Base-by-base conservation (phyloP, 257 asterid genomes). In the Prunella vulgaris region DNA sequence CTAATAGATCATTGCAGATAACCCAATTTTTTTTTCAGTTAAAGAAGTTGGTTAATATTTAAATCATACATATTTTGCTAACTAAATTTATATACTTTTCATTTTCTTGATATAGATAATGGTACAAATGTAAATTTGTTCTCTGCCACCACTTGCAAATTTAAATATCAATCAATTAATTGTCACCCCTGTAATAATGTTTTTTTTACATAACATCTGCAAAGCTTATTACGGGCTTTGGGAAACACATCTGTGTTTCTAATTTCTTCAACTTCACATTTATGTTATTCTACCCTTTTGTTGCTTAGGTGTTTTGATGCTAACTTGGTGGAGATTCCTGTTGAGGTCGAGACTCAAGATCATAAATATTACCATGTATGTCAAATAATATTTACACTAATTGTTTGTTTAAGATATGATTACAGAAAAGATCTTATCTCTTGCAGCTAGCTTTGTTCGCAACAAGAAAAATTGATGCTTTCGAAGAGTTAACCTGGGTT, bases 401-500 rank as follows among this genome's bases (percentile, higher is more conserved):
- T 72, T 52, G 6, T 68, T 48, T 66, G 15, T 5, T 66, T 57
- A 14, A 24, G n/a, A 25, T 13, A 27, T 28, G 52, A 14, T 32
- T 22, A 24, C 24, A 61, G n/a, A 12, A 5, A 35, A 21, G 30
- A n/a, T 22, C 49, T 20, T 53, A 20, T 44, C 21, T 58, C 37
- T 66, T 65, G 79, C 87, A 88, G 93, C 64, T 88, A 35, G 93
- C 93, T 40, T 83, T 88, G 73, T 86, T 86, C 76, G 83, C 96
- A 1, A 83, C 64, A 25, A 83, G 84, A 72, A 76, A 84, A 22
- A 74, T 88, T 53, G 38, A 75, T 46, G 89, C 93, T 64, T 61
- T 83, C 7, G 93, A 88, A 82, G 90, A 86, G 79, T 68, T 88
- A 51, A 80, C 88, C 51, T 86, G 93, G 93, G 96, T 88, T 64